phyloP scores from a whole-genome alignment of 2,329 filamentous ascomycete genomes.

The Pseudonectria foliicola region DNA sequence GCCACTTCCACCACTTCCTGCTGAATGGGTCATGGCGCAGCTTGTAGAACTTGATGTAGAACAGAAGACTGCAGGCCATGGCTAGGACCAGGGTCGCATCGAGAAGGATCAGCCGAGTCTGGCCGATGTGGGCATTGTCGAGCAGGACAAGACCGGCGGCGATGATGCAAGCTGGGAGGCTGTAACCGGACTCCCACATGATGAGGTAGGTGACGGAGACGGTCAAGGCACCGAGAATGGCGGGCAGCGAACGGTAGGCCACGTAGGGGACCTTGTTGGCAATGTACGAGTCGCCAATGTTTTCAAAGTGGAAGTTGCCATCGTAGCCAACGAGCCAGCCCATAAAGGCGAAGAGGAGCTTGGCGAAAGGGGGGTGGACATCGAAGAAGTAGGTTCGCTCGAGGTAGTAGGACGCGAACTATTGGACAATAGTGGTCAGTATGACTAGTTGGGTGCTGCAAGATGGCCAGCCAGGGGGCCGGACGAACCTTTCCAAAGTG shows the following conservation, averaged over 20 bases:
- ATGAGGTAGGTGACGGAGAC: conserved; percentile 92
- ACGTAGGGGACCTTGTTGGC: conserved; percentile 96
- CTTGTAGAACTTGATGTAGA: conserved; percentile 98
- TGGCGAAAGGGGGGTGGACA: conserved; percentile 95
- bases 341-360: conserved; percentile 93
- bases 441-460: conserved; percentile 1
- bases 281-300: conserved; percentile 98
- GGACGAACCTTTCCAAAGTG: conserved; percentile 88
- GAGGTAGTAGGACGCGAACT: conserved; percentile 78
- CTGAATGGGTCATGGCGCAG: conserved; percentile 80
- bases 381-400: conserved; percentile 99
- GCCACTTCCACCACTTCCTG: conserved; percentile 99
- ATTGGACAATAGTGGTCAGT: conserved; percentile 9
- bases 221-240: conserved; percentile 83
- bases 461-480: not conserved
- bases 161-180: conserved; percentile 81
- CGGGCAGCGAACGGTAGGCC: conserved; percentile 88
- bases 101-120: conserved; percentile 89
- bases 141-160: conserved; percentile 83
- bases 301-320: conserved; percentile 96
- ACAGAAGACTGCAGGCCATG: conserved; percentile 90
- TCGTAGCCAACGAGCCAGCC: conserved; percentile 98
- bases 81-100: conserved; percentile 91
- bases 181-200: conserved; percentile 99
- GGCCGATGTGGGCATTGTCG: conserved; percentile 95